Evolutionary conservation across 1,139 yeast species (phyloP).

Genomic region (Geotrichum candidum): DNA sequence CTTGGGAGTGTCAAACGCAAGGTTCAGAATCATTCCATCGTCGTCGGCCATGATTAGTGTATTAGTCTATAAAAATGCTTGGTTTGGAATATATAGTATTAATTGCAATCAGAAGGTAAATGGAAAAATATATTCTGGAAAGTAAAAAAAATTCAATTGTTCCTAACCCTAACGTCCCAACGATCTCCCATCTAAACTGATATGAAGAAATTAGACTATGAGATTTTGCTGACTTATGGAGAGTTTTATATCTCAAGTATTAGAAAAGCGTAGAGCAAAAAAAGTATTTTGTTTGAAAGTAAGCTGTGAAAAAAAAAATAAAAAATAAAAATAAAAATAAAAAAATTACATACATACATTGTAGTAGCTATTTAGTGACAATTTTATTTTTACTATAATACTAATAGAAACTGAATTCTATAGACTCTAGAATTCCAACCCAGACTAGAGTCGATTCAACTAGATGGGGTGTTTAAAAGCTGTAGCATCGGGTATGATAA

Average conservation of each 20-base stretch:
- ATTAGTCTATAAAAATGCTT: neutral
- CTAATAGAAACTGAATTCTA: too few species aligned
- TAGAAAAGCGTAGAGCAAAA: neutral
- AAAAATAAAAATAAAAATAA: too few species aligned
- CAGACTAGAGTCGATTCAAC: too few species aligned
- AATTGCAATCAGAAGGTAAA: neutral
- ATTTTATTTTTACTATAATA: too few species aligned
- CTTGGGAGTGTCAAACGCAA: conserved; percentile 16
- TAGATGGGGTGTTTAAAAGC: too few species aligned
- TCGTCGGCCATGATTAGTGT: conserved; percentile 10
- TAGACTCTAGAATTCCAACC: too few species aligned
- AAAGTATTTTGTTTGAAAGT: neutral
- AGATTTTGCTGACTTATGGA: too few species aligned
- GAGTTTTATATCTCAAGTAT: too few species aligned
- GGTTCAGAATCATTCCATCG: conserved; percentile 18
- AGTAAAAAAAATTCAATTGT: neutral
- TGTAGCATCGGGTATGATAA: too few species aligned
- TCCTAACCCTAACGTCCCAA: conserved; percentile 2
- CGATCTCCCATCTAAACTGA: neutral
- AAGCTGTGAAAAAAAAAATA: neutral
- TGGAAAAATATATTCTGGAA: neutral
- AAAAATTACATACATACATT: too few species aligned
- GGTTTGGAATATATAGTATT: neutral
- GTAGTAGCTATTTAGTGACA: too few species aligned
- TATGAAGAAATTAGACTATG: too few species aligned